Conservation (phyloP, 208 protist genomes). For the Leishmania major region DNA sequence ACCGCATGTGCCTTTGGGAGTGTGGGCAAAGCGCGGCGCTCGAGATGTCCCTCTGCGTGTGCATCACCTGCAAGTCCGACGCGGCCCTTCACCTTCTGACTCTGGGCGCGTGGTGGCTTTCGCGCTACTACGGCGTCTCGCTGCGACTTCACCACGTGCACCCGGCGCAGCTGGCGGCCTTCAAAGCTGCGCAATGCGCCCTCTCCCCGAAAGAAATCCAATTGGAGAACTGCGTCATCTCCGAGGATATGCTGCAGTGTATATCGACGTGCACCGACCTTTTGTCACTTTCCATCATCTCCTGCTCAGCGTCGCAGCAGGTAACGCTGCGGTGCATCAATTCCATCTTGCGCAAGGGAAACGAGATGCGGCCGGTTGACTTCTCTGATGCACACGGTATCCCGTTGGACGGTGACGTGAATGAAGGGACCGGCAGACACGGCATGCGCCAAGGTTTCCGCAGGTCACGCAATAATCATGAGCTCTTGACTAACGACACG, state of each 20-base stretch:
- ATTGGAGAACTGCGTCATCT: conserved; percentile 50
- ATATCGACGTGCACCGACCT: conserved; percentile 62
- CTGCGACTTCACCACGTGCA: conserved; percentile 60
- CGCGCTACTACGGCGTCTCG: conserved; percentile 63
- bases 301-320: conserved; percentile 55
- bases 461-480: background rate
- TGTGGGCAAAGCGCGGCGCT: conserved; percentile 29
- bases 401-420: background rate
- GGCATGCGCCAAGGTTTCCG: background rate
- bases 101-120: conserved; percentile 70
- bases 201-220: conserved; percentile 57
- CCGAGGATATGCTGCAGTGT: conserved; percentile 65
- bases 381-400: conserved; percentile 2
- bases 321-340: conserved; percentile 61
- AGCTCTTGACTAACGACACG: background rate
- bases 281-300: conserved; percentile 48
- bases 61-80: conserved; percentile 38
- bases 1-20: conserved; percentile 24
- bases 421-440: background rate
- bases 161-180: conserved; percentile 44
- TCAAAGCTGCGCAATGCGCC: conserved; percentile 45
- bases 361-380: conserved; percentile 8
- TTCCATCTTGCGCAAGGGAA: conserved; percentile 64
- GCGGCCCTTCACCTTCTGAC: conserved; percentile 34
- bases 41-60: conserved; percentile 51